Evolutionary conservation across 108 stramenopile genomes (phyloP).

Genomic region (Schizochytrium sp.): DNA sequence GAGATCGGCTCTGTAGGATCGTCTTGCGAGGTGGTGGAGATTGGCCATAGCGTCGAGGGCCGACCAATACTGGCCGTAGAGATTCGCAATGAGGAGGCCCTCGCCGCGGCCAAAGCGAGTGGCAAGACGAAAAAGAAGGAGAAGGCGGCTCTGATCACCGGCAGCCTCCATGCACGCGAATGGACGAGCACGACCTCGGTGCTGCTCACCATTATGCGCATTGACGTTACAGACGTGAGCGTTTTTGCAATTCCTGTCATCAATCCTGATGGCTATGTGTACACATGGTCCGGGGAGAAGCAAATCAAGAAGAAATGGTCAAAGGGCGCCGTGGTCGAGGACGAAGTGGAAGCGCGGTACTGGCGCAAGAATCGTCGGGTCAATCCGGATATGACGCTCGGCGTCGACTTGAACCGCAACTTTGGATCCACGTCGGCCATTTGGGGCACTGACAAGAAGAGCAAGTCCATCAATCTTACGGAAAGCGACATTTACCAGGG

Average conservation of each 20-base stretch:
- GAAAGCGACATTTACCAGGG: constrained; percentile 11
- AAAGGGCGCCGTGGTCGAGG: not conserved
- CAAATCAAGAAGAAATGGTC: constrained; percentile 12
- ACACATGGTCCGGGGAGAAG: constrained; percentile 15
- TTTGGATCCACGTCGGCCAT: not conserved
- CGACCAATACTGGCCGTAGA: not conserved
- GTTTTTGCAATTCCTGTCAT: not conserved
- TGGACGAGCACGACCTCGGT: not conserved
- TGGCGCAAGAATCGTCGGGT: constrained; percentile 17
- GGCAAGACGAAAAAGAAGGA: not conserved
- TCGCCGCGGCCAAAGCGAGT: not conserved
- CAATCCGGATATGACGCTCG: not conserved
- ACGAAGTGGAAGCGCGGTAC: not conserved
- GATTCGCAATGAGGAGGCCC: not conserved
- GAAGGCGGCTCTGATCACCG: not conserved
- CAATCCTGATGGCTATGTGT: constrained; percentile 3
- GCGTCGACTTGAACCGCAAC: not conserved
- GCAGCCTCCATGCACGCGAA: not conserved
- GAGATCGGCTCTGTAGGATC: not conserved
- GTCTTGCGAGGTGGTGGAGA: constrained; percentile 3
- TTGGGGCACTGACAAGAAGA: constrained; percentile 17
- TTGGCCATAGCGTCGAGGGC: not conserved
- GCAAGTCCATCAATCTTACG: constrained; percentile 1
- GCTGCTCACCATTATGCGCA: not conserved
- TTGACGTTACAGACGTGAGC: not conserved